Evolutionary conservation across 345 rosid species (phyloP).

Genomic region (Populus pruinosa): DNA sequence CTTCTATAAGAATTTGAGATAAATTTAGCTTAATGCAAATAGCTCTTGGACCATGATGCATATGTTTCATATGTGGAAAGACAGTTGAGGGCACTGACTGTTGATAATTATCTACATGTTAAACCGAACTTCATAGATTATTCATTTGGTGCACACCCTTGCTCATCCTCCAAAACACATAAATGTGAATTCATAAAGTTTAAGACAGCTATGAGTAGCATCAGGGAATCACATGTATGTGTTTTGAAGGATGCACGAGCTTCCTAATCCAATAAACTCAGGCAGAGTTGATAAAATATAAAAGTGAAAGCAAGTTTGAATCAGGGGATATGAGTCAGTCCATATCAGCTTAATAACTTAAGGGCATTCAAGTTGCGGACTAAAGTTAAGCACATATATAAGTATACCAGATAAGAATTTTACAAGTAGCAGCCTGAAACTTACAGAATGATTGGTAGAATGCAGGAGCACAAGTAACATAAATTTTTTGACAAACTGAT

Average conservation of each 20-base stretch:
- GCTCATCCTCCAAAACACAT: background rate
- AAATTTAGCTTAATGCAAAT: background rate
- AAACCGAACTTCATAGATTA: background rate
- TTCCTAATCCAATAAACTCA: background rate
- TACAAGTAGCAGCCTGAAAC: background rate
- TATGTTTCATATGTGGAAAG: background rate
- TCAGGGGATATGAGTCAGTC: background rate
- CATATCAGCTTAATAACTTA: background rate
- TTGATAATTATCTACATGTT: background rate
- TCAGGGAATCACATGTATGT: background rate
- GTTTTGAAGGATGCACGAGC: no score
- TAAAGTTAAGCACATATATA: background rate
- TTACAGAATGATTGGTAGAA: background rate
- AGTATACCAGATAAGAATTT: background rate
- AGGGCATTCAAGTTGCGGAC: background rate
- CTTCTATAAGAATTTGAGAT: background rate
- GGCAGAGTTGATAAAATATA: background rate
- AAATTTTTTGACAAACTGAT: background rate
- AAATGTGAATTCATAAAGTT: no score
- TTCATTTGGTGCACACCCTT: background rate
- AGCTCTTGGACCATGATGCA: background rate
- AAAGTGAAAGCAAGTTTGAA: background rate
- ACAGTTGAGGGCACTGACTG: background rate
- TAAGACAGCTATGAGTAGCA: background rate
- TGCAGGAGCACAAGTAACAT: background rate